Evolutionary conservation across 2,329 filamentous ascomycete genomes (phyloP), one percentile per base, ranked within the genome.

Genomic region (Botryotinia narcissicola): DNA sequence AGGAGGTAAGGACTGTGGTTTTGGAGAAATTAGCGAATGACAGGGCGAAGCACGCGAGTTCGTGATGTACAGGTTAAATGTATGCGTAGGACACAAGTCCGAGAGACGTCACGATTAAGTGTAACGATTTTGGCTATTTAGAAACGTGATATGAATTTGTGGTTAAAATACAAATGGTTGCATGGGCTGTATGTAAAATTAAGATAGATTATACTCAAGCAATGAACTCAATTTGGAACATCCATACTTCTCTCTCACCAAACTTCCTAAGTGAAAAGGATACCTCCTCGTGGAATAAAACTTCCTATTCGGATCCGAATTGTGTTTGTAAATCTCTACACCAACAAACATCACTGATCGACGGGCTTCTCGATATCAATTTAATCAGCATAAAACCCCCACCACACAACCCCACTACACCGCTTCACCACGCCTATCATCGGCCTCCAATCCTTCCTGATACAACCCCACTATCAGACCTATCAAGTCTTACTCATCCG

Each of bases 1-100:
- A 86, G 48, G 83, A 86, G 77, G 89, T 91, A 12, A 90, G 90
- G 80, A 83, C 83, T 62, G 81, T 84, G 6, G 85, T 89, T 76
- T 83, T 73, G n/a, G 71, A 66, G 0, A 78, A 76, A 66, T 72
- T 77, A 42, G 71, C 67, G 57, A 74, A 35, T 70, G 51, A 44
- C 5, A 37, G 32, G 12, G 62, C 35, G 32, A 46, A 62, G 42
- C 54, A 63, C 48, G 59, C 18, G 59, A 64, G 46, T 44, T 32
- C 40, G 29, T 64, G 37, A 42, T 54, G 5, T n/a, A 35, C 6
- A 25, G 22, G 22, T 61, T 12, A 40, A 62, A 20, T 37, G 6
- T n/a, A 62, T 25, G 25, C n/a, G 35, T n/a, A 42, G 25, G 25
- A 18, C 8, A 1, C 10, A n/a, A 40, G 48, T 42, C 35, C 29